Base-by-base conservation (phyloP, 2,329 filamentous ascomycete genomes). In the Chaetomium sp. region DNA sequence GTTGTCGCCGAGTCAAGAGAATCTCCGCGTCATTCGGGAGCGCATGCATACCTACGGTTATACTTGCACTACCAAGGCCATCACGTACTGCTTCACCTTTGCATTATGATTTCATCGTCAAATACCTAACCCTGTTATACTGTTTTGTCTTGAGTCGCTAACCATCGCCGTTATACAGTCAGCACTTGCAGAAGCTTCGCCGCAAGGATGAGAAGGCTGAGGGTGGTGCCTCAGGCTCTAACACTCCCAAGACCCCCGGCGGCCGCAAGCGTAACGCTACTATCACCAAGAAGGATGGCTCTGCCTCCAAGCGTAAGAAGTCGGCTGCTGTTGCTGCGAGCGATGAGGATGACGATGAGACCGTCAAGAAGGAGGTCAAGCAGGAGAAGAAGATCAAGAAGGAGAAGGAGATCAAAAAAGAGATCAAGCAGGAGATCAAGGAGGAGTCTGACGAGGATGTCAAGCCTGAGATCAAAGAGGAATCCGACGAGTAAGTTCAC, bases 131-230 rank as follows among this genome's bases (percentile, higher is more conserved):
- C 55, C 35, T 54, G 37, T 56, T 56, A 45, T 41, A 46, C 51
- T 56, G 38, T 19, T 27, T 47, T 52, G 33, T 44, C 54, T 47
- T 56, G 47, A 55, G 45, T 58, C 11, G 11, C 6, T 53, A 19
- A 43, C 37, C 19, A 27, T 38, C n/a, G 10, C 38, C 12, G 6
- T 38, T 36, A 19, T 52, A 41, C 41, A 71, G 69, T 1, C 69
- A 71, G 62, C 69, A 71, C 19, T 58, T 71, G 0, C 69, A 71
- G 53, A 71, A 70, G 52, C 61, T 71, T 0, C 65, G 67, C 9
- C 65, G 67, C 38, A 67, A 67, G 58, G 66, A 68, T 46, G 57
- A 52, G 0, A 44, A 49, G 11, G 57, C 45, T 8, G 52, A 44
- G 9, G 53, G 45, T 10, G 34, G 44, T 11, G 47, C 12, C 48